These are phyloP conservation scores for Aurantiochytrium sp. DNA, from an alignment of 108 stramenopile species.

Conservation along the genomic window DNA sequence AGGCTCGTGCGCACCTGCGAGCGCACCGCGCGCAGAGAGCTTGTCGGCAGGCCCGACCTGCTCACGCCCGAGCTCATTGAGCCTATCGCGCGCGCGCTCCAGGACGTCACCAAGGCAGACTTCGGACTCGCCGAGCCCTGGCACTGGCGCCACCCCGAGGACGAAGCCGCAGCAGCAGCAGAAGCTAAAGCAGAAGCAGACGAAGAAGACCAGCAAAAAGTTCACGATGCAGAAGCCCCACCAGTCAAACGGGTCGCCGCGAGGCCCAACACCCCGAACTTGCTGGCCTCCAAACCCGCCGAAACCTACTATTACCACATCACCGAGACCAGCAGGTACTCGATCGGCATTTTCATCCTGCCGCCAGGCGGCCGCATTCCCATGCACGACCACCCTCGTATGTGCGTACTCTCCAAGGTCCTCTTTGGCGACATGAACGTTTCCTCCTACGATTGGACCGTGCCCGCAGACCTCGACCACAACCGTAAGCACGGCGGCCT, in stretches of 20 bases:
- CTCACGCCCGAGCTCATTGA: not conserved
- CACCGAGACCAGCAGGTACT: conserved; percentile 62
- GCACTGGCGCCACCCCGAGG: not conserved
- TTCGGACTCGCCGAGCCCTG: not conserved
- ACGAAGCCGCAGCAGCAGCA: not conserved
- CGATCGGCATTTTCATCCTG: conserved; percentile 82
- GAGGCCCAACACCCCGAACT: not conserved
- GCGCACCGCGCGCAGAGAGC: not conserved
- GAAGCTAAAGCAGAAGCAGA: not conserved
- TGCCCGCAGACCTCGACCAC: conserved; percentile 2
- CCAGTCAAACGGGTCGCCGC: not conserved
- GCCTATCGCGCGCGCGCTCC: not conserved
- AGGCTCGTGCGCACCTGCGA: not conserved
- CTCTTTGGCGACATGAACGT: conserved; percentile 75
- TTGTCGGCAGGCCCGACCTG: not conserved
- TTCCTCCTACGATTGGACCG: conserved; percentile 58
- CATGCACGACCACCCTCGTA: conserved; percentile 84
- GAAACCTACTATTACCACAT: conserved; percentile 62
- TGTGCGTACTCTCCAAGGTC: conserved; percentile 78
- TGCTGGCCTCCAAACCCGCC: not conserved
- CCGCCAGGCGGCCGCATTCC: conserved; percentile 77
- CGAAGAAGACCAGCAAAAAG: no score
- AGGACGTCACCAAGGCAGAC: not conserved
- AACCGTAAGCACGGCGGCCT: not conserved
- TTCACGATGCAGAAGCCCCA: not conserved